These are phyloP conservation scores for Plectosphaerella sp. DNA, from an alignment of 2,329 filamentous ascomycete genomes.

Conservation along the genomic window DNA sequence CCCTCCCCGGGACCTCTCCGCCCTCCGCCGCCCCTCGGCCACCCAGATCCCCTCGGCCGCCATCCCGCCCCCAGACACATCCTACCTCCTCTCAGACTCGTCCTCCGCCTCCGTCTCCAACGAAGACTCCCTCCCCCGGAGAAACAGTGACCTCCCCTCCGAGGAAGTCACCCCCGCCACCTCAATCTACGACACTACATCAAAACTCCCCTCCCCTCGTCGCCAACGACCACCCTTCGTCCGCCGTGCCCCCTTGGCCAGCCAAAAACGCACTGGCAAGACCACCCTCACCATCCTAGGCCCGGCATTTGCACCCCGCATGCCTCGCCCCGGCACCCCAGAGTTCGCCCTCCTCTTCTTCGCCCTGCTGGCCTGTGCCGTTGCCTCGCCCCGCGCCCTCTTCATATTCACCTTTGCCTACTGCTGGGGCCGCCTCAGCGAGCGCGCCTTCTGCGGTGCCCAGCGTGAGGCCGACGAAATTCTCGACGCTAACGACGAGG, in stretches of 20 bases:
- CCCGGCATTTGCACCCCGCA: background rate
- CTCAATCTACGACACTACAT: background rate
- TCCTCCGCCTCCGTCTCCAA: background rate
- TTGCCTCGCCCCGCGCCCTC: background rate
- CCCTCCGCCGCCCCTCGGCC: background rate
- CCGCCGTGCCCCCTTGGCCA: background rate
- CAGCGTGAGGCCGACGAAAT: background rate
- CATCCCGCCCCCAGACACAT: background rate
- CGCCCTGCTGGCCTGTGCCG: background rate
- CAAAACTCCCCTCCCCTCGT: background rate
- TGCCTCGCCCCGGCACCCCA: background rate
- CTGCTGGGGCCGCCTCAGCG: background rate
- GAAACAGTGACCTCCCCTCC: background rate
- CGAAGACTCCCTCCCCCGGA: background rate
- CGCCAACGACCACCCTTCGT: background rate
- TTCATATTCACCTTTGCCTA: background rate
- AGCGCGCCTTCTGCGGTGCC: background rate
- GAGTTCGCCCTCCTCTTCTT: background rate
- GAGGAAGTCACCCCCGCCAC: background rate
- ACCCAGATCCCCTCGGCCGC: background rate
- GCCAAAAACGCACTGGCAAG: background rate
- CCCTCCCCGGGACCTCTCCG: background rate
- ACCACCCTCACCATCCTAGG: constrained; percentile 1
- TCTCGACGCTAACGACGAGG: background rate
- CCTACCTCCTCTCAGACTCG: background rate